Base-by-base conservation (phyloP, 768 basidiomycete genomes). In the Cyclocybe aegerita region DNA sequence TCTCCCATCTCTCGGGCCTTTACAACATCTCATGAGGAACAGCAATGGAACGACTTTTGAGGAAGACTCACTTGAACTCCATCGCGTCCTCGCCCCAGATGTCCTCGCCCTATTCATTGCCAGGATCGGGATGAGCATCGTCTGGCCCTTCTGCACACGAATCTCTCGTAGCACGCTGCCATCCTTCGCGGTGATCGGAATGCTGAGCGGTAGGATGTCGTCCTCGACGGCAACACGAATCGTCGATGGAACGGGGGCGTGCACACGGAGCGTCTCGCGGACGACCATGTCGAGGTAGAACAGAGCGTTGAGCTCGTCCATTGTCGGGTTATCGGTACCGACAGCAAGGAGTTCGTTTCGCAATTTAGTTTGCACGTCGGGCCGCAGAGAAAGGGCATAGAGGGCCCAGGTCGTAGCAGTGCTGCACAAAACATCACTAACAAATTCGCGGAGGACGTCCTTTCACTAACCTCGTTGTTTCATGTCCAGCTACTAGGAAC, bases 241-340 rank as follows among this genome's bases (percentile, higher is more conserved):
- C 0, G 75, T 73, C n/a, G 57, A 55, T 0, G 76, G 64, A 1
- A 86, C 73, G 0, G 83, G 82, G 0, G 81, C 50, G 51, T 86
- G 71, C 1, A 83, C 35, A 1, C 86, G 77, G 49, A 87, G 60
- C 0, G 76, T 78, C 62, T 87, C 86, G 7, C 78, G 75, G 1
- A 85, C 70, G 11, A 86, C 77, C 12, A 69, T 67, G 54, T 89
- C 88, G 15, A 91, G 80, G 58, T 86, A 88, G 0, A 83, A 77
- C 6, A 92, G 71, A 5, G 74, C 68, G 49, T 79, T 77, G 2
- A 91, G 71, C 15, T 83, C 76, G 38, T 90, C 87, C 81, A 88
- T 86, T 0, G 77, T 74, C 2, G 86, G 86, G 0, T 65, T 78
- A 4, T 85, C 79, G 0, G 78, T 81, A 0, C 73, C 61, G 3